Percentiles rank a stretch among this genome's conserved stretches.
Evolutionary conservation across 2,329 filamentous ascomycete genomes (phyloP).

Genomic region (Knoxdaviesia proteae): DNA sequence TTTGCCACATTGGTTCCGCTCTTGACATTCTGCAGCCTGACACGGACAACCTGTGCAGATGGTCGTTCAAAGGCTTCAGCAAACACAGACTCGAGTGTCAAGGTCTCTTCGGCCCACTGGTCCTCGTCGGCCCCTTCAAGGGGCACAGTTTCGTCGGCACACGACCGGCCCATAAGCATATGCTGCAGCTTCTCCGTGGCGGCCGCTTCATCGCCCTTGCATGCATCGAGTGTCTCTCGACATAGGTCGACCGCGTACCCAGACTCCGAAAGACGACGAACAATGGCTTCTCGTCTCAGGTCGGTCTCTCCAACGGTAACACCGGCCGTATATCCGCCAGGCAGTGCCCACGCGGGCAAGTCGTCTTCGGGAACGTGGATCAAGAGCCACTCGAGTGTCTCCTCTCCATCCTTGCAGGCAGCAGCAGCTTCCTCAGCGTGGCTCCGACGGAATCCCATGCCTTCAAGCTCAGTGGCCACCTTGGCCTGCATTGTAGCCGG

Average conservation of each 20-base stretch:
- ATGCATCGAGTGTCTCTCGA: slow-evolving; percentile 51
- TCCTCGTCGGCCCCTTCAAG: slow-evolving; percentile 33
- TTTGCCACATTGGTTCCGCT: slow-evolving; percentile 16
- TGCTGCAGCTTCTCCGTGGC: slow-evolving; percentile 66
- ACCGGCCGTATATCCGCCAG: slow-evolving; percentile 78
- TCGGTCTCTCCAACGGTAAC: slow-evolving; percentile 71
- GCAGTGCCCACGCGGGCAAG: slow-evolving; percentile 76
- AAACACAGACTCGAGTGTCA: slow-evolving; percentile 69
- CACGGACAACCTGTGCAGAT: slow-evolving; percentile 44
- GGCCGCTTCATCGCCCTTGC: slow-evolving; percentile 48
- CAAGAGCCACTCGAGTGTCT: slow-evolving; percentile 85
- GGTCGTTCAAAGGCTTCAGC: slow-evolving; percentile 47
- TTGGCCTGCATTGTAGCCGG: slow-evolving; percentile 29
- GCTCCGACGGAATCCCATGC: slow-evolving; percentile 70
- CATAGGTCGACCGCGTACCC: slow-evolving; percentile 79
- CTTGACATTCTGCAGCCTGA: slow-evolving; percentile 38
- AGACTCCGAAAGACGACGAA: slow-evolving; percentile 61
- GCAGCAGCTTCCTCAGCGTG: slow-evolving; percentile 76
- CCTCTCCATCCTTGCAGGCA: slow-evolving; percentile 78
- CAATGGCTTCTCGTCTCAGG: slow-evolving; percentile 57
- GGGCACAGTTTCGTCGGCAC: slow-evolving; percentile 12
- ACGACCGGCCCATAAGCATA: slow-evolving; percentile 11
- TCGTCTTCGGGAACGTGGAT: slow-evolving; percentile 97
- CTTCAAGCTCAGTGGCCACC: slow-evolving; percentile 52
- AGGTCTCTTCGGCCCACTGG: slow-evolving; percentile 70